A percentile compares a stretch with the other conserved stretches of the same genome.
Conservation (phyloP, 2,329 filamentous ascomycete species). For the Pezicula rhizophila region DNA sequence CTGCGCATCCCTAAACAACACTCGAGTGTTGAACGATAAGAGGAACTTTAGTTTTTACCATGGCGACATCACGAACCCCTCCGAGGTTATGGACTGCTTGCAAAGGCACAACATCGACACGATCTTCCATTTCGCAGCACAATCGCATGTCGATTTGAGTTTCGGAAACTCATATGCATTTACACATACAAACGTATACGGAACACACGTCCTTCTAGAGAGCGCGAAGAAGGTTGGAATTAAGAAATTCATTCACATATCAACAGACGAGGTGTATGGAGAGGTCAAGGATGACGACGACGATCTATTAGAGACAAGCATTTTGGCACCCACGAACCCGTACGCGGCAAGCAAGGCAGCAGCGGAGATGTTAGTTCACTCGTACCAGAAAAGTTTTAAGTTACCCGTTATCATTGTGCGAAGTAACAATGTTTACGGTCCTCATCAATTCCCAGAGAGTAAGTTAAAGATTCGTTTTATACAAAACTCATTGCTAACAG, state of each 20-base stretch:
- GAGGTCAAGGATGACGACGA: slow-evolving; percentile 68
- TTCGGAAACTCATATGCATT: slow-evolving; percentile 80
- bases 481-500: slow-evolving; percentile 7
- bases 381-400: slow-evolving; percentile 79
- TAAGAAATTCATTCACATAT: slow-evolving; percentile 73
- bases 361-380: slow-evolving; percentile 79
- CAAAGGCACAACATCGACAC: slow-evolving; percentile 70
- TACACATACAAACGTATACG: slow-evolving; percentile 75
- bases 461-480: slow-evolving; percentile 28
- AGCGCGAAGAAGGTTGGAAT: slow-evolving; percentile 67
- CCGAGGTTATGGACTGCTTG: slow-evolving; percentile 65
- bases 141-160: slow-evolving; percentile 76
- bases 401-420: slow-evolving; percentile 74
- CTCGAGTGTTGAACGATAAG: slow-evolving; percentile 57
- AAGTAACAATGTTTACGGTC: slow-evolving; percentile 81
- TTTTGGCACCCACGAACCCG: slow-evolving; percentile 74
- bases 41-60: slow-evolving; percentile 75
- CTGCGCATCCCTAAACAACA: slow-evolving; percentile 76
- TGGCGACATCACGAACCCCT: slow-evolving; percentile 69
- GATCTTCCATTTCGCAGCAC: slow-evolving; percentile 79
- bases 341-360: slow-evolving; percentile 78
- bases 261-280: slow-evolving; percentile 81
- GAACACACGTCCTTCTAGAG: slow-evolving; percentile 77
- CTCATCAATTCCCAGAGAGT: slow-evolving; percentile 81
- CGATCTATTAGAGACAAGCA: slow-evolving; percentile 66